These are phyloP conservation scores for Aspergillus hancockii DNA, from an alignment of 495 filamentous ascomycete genomes.

Conservation along the genomic window DNA sequence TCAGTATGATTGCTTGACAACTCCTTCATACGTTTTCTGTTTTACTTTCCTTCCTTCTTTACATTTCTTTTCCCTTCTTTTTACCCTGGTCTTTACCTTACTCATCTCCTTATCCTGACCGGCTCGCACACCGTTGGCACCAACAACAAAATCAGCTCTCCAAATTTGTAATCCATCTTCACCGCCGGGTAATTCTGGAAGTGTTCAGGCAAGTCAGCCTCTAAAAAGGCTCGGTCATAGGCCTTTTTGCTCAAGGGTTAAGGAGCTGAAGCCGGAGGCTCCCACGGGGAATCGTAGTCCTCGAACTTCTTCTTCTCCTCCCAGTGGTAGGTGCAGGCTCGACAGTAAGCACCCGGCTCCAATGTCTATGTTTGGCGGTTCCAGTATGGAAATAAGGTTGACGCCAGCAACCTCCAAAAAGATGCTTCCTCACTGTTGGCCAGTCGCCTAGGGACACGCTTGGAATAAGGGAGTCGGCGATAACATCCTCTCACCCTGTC, in stretches of 20 bases:
- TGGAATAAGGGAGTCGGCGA: not conserved
- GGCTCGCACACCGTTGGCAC: too few species aligned
- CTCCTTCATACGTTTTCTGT: too few species aligned
- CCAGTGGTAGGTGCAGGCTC: slow-evolving; percentile 19
- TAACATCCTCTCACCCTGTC: not conserved
- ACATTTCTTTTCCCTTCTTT: too few species aligned
- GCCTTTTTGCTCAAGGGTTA: slow-evolving; percentile 6
- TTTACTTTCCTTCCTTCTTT: not conserved
- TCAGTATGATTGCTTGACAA: too few species aligned
- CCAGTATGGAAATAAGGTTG: slow-evolving; percentile 16
- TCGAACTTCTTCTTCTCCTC: slow-evolving; percentile 7
- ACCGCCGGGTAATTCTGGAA: slow-evolving; percentile 10
- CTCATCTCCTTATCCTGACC: too few species aligned
- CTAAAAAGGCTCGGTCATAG: slow-evolving; percentile 13
- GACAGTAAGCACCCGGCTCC: slow-evolving; percentile 16
- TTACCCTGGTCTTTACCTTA: too few species aligned
- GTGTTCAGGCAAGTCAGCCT: slow-evolving; percentile 14
- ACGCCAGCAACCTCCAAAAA: slow-evolving; percentile 4
- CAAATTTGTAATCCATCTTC: slow-evolving; percentile 2
- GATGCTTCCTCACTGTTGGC: not conserved
- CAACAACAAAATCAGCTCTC: not conserved
- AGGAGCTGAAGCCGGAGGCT: not conserved
- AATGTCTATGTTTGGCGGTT: slow-evolving; percentile 10
- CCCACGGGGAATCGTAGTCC: not conserved
- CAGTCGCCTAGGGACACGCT: not conserved